Base-by-base conservation (phyloP, 495 filamentous ascomycete species). In the Emericellopsis terricola region DNA sequence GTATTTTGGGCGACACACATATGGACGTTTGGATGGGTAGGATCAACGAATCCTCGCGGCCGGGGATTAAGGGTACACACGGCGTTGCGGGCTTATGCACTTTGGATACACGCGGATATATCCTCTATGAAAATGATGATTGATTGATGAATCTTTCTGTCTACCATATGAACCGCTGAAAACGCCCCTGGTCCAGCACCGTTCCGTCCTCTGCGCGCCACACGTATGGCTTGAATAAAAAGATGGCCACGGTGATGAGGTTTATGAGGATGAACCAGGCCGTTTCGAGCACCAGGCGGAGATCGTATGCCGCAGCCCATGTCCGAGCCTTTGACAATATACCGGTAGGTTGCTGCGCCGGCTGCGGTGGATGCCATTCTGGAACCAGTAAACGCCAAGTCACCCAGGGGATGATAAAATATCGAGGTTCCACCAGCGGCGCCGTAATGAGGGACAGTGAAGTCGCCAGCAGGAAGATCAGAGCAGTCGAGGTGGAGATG, bases 111-210 rank as follows among this genome's bases (percentile, higher is more conserved):
- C n/a, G n/a, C n/a, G n/a, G n/a, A 17, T 18, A 16, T 31, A 16
- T 32, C 30, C 3, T 32, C 14, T 31, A n/a, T n/a, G n/a, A n/a
- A n/a, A n/a, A n/a, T n/a, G n/a, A n/a, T n/a, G n/a, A n/a, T n/a
- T n/a, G n/a, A n/a, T n/a, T n/a, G n/a, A 10, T 28, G n/a, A 23
- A 16, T 14, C 3, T 3, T 13, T 28, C 16, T 2, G 7, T 16
- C 38, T 50, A 93, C 86, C 86, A 96, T 79, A 96, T 82, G 45
- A 96, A 96, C 38, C 87, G 64, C 62, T 94, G 86, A 38, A 82
- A 55, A 44, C 63, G 74, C 19, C 84, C 84, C 19, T 65, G 70
- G 50, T 93, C 85, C 42, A 78, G 66, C 33, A 63, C 10, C 26
- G 43, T 41, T 9, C 59, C 58, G 9, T 52, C 47, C 2, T 45